These are phyloP conservation scores for Hypoxylon cercidicola DNA, from an alignment of 495 filamentous ascomycete genomes.

Conservation along the genomic window DNA sequence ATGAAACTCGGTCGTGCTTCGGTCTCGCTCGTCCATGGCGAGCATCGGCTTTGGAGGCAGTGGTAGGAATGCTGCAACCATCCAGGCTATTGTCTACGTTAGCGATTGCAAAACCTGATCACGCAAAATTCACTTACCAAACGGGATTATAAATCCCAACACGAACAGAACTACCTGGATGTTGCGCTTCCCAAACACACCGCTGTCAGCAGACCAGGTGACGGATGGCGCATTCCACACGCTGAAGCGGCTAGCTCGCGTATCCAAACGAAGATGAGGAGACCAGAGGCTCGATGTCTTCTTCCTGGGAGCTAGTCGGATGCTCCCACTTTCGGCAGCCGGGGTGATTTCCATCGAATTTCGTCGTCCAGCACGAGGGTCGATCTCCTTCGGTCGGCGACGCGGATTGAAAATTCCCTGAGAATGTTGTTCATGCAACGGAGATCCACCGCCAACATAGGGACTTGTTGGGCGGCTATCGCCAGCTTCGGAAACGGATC, in stretches of 20 bases:
- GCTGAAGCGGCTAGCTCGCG: conserved; percentile 63
- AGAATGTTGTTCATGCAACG: conserved; percentile 59
- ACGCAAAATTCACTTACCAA: conserved; percentile 63
- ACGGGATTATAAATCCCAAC: conserved; percentile 85
- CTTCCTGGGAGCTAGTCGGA: conserved; percentile 46
- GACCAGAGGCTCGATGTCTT: conserved; percentile 74
- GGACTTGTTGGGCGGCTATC: conserved; percentile 56
- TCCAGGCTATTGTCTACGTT: conserved; percentile 69
- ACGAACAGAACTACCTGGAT: conserved; percentile 88
- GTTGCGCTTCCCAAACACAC: conserved; percentile 74
- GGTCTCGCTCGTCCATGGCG: conserved; percentile 56
- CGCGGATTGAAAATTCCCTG: conserved; percentile 62
- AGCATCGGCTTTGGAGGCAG: conserved; percentile 67
- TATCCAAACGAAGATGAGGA: conserved; percentile 76
- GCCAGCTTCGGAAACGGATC: conserved; percentile 51
- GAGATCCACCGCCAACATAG: conserved; percentile 51
- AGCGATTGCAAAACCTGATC: conserved; percentile 8
- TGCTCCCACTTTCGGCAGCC: conserved; percentile 33
- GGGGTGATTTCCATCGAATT: conserved; percentile 49
- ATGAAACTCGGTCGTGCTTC: conserved; percentile 37
- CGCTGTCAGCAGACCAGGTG: conserved; percentile 67
- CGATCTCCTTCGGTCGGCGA: conserved; percentile 55
- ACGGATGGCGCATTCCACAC: conserved; percentile 77
- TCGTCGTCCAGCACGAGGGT: conserved; percentile 30
- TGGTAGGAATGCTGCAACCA: conserved; percentile 84